These are phyloP conservation scores for Cenchrus fungigraminus DNA, from an alignment of 176 grass and related monocot species.

Conservation along the genomic window DNA sequence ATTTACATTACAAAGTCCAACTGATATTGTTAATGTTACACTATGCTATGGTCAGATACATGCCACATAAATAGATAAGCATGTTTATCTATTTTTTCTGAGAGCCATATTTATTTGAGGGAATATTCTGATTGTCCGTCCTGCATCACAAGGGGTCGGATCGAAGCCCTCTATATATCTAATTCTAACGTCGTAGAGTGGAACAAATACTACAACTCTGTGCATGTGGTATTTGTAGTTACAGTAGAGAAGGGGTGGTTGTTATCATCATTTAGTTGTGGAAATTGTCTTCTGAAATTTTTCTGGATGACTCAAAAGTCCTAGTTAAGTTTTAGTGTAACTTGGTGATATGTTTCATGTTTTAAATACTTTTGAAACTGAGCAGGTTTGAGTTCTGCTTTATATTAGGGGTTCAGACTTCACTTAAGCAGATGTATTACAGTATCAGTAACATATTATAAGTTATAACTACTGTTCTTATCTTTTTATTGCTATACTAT, in stretches of 20 bases:
- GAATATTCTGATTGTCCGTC: conserved; percentile 30
- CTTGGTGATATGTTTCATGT: neutral
- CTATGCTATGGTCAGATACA: neutral
- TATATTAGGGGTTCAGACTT: conserved; percentile 12
- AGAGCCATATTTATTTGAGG: neutral
- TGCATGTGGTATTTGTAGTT: neutral
- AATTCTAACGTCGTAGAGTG: conserved; percentile 1
- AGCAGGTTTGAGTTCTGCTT: neutral
- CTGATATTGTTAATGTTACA: neutral
- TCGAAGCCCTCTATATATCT: neutral
- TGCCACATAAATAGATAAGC: neutral
- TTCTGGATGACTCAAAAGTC: neutral
- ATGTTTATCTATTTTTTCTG: neutral
- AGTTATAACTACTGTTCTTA: conserved; percentile 1
- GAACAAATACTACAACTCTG: neutral
- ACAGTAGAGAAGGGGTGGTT: neutral
- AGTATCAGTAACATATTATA: neutral
- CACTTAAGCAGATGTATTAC: conserved; percentile 13
- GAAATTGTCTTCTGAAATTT: neutral
- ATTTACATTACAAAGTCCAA: neutral
- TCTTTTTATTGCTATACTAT: conserved; percentile 9
- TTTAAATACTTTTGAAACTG: neutral
- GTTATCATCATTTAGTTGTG: conserved; percentile 7
- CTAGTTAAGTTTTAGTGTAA: conserved; percentile 12
- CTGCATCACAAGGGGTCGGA: neutral